Conservation (phyloP, 2,329 filamentous ascomycete species). For the Aureobasidium sp. region DNA sequence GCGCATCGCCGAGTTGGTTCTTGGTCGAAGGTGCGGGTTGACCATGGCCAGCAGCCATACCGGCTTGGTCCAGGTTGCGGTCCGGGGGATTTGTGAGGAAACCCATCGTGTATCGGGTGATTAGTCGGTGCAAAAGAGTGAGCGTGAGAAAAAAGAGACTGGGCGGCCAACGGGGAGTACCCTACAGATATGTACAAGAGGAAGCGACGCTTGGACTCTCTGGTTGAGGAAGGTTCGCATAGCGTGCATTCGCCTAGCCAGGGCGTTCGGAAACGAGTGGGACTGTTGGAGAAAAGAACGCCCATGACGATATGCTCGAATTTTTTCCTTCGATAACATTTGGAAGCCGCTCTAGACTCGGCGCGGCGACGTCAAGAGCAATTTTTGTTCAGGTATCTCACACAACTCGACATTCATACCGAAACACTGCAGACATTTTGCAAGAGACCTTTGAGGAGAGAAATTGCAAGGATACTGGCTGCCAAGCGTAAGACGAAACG, state of each 20-base stretch:
- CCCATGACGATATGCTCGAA: neutral
- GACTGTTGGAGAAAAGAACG: constrained; percentile 1
- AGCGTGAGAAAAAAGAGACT: neutral
- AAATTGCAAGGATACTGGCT: neutral
- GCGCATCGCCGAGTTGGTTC: neutral
- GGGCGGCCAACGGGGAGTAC: neutral
- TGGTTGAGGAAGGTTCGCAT: constrained; percentile 7
- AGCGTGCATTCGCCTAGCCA: constrained; percentile 1
- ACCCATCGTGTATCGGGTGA: neutral
- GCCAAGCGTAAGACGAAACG: constrained; percentile 8
- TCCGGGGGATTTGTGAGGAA: constrained; percentile 12
- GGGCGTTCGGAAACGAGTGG: constrained; percentile 4
- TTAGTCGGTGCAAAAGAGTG: neutral
- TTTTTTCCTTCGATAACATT: neutral
- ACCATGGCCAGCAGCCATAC: constrained; percentile 6
- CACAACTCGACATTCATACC: neutral
- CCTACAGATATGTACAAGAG: constrained; percentile 1
- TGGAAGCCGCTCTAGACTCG: neutral
- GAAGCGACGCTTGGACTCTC: constrained; percentile 4
- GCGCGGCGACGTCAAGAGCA: neutral
- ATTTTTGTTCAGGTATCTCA: neutral
- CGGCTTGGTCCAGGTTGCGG: constrained; percentile 12
- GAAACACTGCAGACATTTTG: neutral
- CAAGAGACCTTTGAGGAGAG: neutral
- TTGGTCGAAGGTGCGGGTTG: neutral